Evolutionary conservation across 148 eudicot species (phyloP).

Genomic region (Vaccinium vitisidaea): DNA sequence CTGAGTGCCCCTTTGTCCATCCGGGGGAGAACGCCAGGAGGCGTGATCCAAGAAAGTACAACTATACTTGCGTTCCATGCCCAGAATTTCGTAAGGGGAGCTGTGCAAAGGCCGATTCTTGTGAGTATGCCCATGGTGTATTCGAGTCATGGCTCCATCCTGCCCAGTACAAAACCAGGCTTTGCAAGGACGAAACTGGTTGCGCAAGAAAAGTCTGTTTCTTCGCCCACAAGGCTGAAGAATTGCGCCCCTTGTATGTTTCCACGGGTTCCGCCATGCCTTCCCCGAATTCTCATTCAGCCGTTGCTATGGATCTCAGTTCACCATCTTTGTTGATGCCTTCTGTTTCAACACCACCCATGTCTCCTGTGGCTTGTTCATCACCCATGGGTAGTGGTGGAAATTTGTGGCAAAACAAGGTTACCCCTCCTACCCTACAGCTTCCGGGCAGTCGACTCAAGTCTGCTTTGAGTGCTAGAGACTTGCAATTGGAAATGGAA

Average conservation of each 20-base stretch:
- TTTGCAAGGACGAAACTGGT: slow-evolving; percentile 86
- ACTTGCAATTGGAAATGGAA: slow-evolving; percentile 63
- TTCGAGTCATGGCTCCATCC: slow-evolving; percentile 98
- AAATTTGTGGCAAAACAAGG: slow-evolving; percentile 63
- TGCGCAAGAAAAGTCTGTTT: slow-evolving; percentile 86
- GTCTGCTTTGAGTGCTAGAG: slow-evolving; percentile 74
- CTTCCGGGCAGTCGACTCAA: slow-evolving; percentile 79
- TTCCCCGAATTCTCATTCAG: slow-evolving; percentile 41
- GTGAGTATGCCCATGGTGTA: slow-evolving; percentile 96
- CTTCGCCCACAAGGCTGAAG: slow-evolving; percentile 84
- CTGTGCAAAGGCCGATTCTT: slow-evolving; percentile 65
- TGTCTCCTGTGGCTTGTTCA: slow-evolving; percentile 58
- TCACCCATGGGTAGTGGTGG: slow-evolving; percentile 52
- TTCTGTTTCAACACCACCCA: slow-evolving; percentile 56
- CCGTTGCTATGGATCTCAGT: slow-evolving; percentile 30
- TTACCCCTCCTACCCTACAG: slow-evolving; percentile 59
- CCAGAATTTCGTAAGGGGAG: slow-evolving; percentile 85
- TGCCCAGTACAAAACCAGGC: slow-evolving; percentile 82
- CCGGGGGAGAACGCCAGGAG: slow-evolving; percentile 96
- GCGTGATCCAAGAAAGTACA: slow-evolving; percentile 74
- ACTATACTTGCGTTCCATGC: slow-evolving; percentile 91
- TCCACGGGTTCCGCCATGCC: slow-evolving; percentile 92
- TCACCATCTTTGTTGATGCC: slow-evolving; percentile 33
- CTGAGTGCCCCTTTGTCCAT: slow-evolving; percentile 94
- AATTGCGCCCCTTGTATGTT: slow-evolving; percentile 81